Percentiles rank a stretch among this genome's conserved stretches.
Evolutionary conservation across 2,329 filamentous ascomycete species (phyloP).

Genomic region (Pleurostoma richardsiae): DNA sequence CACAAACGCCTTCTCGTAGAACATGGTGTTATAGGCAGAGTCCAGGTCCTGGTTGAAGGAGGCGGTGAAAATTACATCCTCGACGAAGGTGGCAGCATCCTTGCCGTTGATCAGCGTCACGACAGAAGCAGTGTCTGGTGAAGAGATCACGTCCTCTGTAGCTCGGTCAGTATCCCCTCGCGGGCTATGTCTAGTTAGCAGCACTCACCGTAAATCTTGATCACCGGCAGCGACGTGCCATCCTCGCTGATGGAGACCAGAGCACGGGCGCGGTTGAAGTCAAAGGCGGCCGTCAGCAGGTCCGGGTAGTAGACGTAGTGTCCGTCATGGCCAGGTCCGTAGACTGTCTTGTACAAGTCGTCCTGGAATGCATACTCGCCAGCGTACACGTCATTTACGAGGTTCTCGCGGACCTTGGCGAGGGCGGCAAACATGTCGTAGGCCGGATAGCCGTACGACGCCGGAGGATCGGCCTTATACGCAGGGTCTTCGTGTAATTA

Average conservation of each 20-base stretch:
- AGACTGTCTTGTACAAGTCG: conserved; percentile 30
- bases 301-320: conserved; percentile 36
- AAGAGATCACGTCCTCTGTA: conserved; percentile 11
- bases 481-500: conserved; percentile 29
- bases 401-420: conserved; percentile 21
- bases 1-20: conserved; percentile 18
- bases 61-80: conserved; percentile 32
- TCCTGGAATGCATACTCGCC: conserved; percentile 35
- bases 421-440: conserved; percentile 31
- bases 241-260: conserved; percentile 35
- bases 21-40: conserved; percentile 32
- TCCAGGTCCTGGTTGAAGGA: conserved; percentile 22
- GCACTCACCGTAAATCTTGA: conserved; percentile 40
- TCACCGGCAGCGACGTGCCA: conserved; percentile 25
- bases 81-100: conserved; percentile 28
- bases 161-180: not conserved
- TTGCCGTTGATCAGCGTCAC: conserved; percentile 21
- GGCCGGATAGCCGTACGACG: conserved; percentile 28
- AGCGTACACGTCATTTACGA: conserved; percentile 25
- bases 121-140: conserved; percentile 13
- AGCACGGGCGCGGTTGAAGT: conserved; percentile 27
- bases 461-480: conserved; percentile 31
- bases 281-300: conserved; percentile 27
- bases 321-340: conserved; percentile 32
- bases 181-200: conserved; percentile 9